Percentiles rank a stretch among this genome's conserved stretches.
phyloP scores from a whole-genome alignment of 202 grass and related monocot species.

The Thinopyrum obtusiflorum region DNA sequence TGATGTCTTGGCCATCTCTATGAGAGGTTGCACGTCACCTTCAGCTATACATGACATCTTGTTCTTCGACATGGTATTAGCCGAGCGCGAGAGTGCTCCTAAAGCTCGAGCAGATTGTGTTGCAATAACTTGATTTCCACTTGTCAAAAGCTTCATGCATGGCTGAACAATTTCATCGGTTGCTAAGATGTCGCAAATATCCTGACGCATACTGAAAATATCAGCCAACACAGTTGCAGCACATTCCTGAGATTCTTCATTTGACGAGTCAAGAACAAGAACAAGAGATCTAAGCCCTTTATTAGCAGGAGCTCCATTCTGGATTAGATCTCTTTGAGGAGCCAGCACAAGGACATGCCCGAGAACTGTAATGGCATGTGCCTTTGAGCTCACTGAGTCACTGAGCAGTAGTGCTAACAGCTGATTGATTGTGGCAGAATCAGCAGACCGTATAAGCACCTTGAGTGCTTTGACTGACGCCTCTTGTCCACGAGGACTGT shows the following conservation, averaged over 20 bases:
- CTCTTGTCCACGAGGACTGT: conserved; percentile 64
- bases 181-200: conserved; percentile 84
- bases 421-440: conserved; percentile 89
- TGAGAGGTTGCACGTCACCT: conserved; percentile 75
- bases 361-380: conserved; percentile 80
- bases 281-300: conserved; percentile 84
- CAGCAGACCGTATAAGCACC: conserved; percentile 71
- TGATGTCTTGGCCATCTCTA: conserved; percentile 87
- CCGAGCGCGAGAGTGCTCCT: conserved; percentile 74
- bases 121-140: conserved; percentile 73
- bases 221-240: conserved; percentile 87
- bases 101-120: conserved; percentile 90
- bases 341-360: conserved; percentile 88
- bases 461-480: conserved; percentile 84
- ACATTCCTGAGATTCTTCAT: conserved; percentile 82
- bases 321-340: conserved; percentile 66
- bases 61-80: conserved; percentile 65
- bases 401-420: conserved; percentile 68
- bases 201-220: conserved; percentile 79
- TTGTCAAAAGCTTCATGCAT: conserved; percentile 96
- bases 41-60: conserved; percentile 74
- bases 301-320: conserved; percentile 76
- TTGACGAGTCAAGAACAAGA: conserved; percentile 72
- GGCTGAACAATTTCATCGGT: conserved; percentile 90
- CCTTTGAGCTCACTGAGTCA: conserved; percentile 73